Conservation (phyloP, 129 eudicot species). For the Centrapalus pauciflorus region DNA sequence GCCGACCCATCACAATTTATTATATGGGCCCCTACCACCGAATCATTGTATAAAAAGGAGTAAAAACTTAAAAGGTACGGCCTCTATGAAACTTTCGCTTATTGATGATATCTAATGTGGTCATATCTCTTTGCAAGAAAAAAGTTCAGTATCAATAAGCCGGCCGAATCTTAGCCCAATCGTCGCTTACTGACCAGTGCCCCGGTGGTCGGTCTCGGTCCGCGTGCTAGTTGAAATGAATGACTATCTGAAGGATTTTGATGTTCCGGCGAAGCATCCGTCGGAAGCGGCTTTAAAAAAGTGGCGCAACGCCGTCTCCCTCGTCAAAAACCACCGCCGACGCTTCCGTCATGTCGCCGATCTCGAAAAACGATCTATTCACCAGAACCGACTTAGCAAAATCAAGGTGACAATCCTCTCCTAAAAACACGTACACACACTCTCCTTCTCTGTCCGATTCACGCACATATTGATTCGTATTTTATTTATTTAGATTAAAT, state of each 20-base stretch:
- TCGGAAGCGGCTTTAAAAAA: slow-evolving; percentile 44
- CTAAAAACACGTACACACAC: not conserved
- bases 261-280: slow-evolving; percentile 45
- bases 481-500: not conserved
- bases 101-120: no score
- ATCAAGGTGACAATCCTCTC: slow-evolving; percentile 34
- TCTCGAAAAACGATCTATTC: slow-evolving; percentile 50
- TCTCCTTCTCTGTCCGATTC: no score
- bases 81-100: no score
- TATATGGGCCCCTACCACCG: no score
- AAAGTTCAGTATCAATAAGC: no score
- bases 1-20: no score
- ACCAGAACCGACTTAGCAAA: slow-evolving; percentile 29
- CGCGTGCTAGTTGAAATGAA: slow-evolving; percentile 14
- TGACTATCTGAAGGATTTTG: slow-evolving; percentile 41
- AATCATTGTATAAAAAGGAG: no score
- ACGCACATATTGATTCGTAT: not conserved
- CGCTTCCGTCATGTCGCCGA: slow-evolving; percentile 71
- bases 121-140: no score
- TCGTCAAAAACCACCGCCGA: slow-evolving; percentile 64
- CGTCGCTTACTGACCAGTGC: not conserved
- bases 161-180: no score
- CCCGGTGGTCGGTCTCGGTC: not conserved
- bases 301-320: slow-evolving; percentile 67
- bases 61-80: no score